Conservation (phyloP, 1,139 yeast genomes). For the Yamadazyma taylorii region DNA sequence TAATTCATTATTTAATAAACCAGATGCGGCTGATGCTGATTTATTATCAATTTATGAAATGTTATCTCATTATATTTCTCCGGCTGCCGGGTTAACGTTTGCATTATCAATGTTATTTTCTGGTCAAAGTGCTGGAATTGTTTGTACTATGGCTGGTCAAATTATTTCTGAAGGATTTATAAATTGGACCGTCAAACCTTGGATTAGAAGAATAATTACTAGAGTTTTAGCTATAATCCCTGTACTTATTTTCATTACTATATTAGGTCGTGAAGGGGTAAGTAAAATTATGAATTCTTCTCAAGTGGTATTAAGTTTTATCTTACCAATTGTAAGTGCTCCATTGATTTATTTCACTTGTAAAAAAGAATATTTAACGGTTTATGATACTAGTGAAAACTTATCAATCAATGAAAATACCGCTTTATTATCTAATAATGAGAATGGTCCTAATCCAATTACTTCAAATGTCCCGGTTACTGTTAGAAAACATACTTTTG, state of each 20-base stretch:
- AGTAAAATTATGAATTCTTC: constrained; percentile 70
- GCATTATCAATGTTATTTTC: constrained; percentile 73
- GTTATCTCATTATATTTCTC: constrained; percentile 56
- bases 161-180: constrained; percentile 83
- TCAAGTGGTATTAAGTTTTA: constrained; percentile 69
- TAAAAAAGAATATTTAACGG: constrained; percentile 57
- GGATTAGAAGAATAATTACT: constrained; percentile 71
- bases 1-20: constrained; percentile 63
- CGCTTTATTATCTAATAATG: constrained; percentile 14
- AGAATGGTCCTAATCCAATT: neutral
- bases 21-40: constrained; percentile 71
- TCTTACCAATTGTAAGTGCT: constrained; percentile 73
- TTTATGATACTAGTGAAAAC: constrained; percentile 28
- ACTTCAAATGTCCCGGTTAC: constrained; percentile 9
- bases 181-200: constrained; percentile 72
- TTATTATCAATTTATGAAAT: constrained; percentile 67
- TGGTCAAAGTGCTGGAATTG: constrained; percentile 82
- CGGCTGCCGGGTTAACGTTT: constrained; percentile 74
- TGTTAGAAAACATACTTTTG: constrained; percentile 41
- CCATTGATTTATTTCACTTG: constrained; percentile 74
- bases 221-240: constrained; percentile 73
- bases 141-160: constrained; percentile 84
- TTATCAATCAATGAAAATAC: constrained; percentile 18
- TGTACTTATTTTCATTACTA: constrained; percentile 60
- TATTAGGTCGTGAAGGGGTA: constrained; percentile 70